Percentiles rank a stretch among this genome's conserved stretches.
phyloP scores from a whole-genome alignment of 1,139 yeast genomes.

The Ogataea hybrid region DNA sequence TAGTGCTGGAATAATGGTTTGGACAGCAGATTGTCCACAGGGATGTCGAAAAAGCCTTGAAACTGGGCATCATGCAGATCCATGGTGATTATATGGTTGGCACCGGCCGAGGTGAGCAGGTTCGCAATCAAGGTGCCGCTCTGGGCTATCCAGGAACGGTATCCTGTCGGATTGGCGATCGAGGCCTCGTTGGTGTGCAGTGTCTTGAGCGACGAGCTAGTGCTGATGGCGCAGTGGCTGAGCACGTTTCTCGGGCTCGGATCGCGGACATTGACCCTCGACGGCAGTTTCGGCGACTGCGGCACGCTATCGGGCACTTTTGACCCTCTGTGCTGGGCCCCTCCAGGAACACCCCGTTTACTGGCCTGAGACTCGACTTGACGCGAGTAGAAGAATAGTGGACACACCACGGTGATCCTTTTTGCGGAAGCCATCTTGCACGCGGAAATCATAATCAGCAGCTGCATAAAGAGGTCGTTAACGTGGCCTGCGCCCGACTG shows the following conservation, averaged over 20 bases:
- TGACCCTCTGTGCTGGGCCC: slow-evolving; percentile 13
- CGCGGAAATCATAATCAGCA: slow-evolving; percentile 86
- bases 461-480: slow-evolving; percentile 86
- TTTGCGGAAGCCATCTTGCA: slow-evolving; percentile 95
- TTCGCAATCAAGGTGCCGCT: slow-evolving; percentile 92
- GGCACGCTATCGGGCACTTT: slow-evolving; percentile 54
- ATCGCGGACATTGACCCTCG: slow-evolving; percentile 12
- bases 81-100: slow-evolving; percentile 96
- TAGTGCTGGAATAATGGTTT: slow-evolving; percentile 82
- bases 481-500: slow-evolving; percentile 81
- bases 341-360: slow-evolving; percentile 57
- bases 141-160: slow-evolving; percentile 94
- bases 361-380: slow-evolving; percentile 96
- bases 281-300: slow-evolving; percentile 50
- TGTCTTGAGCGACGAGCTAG: slow-evolving; percentile 8
- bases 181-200: slow-evolving; percentile 18
- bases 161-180: slow-evolving; percentile 48
- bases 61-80: slow-evolving; percentile 95
- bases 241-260: slow-evolving; percentile 14
- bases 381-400: slow-evolving; percentile 92
- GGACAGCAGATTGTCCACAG: slow-evolving; percentile 87
- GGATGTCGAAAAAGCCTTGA: slow-evolving; percentile 90
- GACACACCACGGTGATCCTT: slow-evolving; percentile 91
- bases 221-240: slow-evolving; percentile 7
- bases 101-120: slow-evolving; percentile 87